Base-by-base conservation (phyloP, 2,329 filamentous ascomycete genomes). In the Colletotrichum sp. region DNA sequence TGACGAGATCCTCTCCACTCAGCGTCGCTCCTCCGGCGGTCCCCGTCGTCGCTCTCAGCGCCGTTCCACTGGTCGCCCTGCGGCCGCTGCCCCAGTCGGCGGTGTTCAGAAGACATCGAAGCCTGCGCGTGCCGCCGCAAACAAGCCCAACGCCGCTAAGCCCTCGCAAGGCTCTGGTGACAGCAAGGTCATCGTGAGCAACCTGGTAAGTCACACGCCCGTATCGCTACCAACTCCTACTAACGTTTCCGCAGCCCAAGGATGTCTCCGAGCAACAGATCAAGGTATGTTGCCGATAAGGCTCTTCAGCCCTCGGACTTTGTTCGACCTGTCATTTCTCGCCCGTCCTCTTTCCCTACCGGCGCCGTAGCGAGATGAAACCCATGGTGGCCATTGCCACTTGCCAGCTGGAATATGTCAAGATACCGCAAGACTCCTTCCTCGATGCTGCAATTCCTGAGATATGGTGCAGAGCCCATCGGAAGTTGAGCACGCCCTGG, bases 241-340 rank as follows among this genome's bases (percentile, higher is more conserved):
- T 94, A 88, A 94, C 86, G 32, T 66, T 30, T 10, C 21, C 71
- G 38, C 80, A 98, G 95, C 97, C 97, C 85, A 93, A 94, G 89
- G 97, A 99, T 93, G 96, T 99, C 87, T 95, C 93, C 88, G 96
- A 98, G 91, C 89, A 89, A 89, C 95, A 97, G 93, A 97, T 99
- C 90, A 98, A 99, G 97, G 97, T 99, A 99, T 97, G 97, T 99
- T 96, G 94, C 96, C 93, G 90, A 92, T 94, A 90, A 93, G 93
- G 93, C 91, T 88, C 83, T 86, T 88, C 84, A 86, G 89, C 92
- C 89, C 91, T 90, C 85, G 92, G 92, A 92, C 90, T 93, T 92
- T 90, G 88, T 90, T 94, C 92, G 92, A 91, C 91, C 88, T 86
- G 80, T 83, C 82, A 76, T 84, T 83, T 81, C 80, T 85, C 83